Evolutionary conservation across 202 grass and related monocot species (phyloP), one percentile per base, ranked within the genome.

Genomic region (Schoenoplectus tabernaemontani): DNA sequence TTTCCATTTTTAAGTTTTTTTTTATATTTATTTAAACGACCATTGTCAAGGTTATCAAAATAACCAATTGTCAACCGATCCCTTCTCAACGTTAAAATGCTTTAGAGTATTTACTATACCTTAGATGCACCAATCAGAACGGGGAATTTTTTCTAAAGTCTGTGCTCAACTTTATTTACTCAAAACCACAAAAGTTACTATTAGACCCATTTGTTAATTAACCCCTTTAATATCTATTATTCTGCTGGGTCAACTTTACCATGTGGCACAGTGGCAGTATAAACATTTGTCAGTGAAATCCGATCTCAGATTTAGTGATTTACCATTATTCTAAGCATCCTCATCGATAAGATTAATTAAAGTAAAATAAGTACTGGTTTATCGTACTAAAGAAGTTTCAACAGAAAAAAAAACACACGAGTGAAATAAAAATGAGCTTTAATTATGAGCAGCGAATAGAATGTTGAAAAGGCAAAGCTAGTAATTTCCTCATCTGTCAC

Each of bases 231-330:
- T 30, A 16, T 13, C 43, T 72, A 72, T n/a, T n/a, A n/a, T n/a
- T n/a, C n/a, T n/a, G n/a, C 41, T 48, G 17, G 68, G 68, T 72
- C 68, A 72, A 72, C 68, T 50, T 72, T 72, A 72, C 30, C 68
- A 72, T 72, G n/a, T n/a, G n/a, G n/a, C n/a, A n/a, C n/a, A n/a
- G 68, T 72, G 68, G 13, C 23, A 8, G 43, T 72, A 50, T 72
- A 50, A 0, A 50, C 13, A 50, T 48, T 32, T 48, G 23, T 32
- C 43, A 72, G 68, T 32, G 34, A 72, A 72, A 72, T 72, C 67
- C 20, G 42, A 71, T 71, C 67, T 47, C 42, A 71, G n/a, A n/a
- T n/a, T n/a, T n/a, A n/a, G n/a, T n/a, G 23, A 71, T 71, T 71
- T 48, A 71, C 22, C 2, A 71, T 71, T 72, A 72, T 70, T 71